Percentiles rank a stretch among this genome's conserved stretches.
Evolutionary conservation across 2,329 filamentous ascomycete genomes (phyloP).

Genomic region (Coniella lustricola): DNA sequence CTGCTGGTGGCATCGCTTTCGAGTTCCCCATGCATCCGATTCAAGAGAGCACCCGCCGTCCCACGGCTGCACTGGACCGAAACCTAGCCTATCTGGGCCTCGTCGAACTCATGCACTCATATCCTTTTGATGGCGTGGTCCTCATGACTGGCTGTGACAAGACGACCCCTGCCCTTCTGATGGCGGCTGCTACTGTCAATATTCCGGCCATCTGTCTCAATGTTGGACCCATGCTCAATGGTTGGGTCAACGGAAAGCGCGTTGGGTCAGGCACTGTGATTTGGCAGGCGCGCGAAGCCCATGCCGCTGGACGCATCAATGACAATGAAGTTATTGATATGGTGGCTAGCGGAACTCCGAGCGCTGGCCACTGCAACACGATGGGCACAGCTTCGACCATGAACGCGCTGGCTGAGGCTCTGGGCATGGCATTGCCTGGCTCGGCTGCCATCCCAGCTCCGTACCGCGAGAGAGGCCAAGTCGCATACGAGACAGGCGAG

Average conservation of each 20-base stretch:
- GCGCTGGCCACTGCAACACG: conserved; percentile 43
- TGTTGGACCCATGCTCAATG: conserved; percentile 46
- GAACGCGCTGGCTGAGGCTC: conserved; percentile 44
- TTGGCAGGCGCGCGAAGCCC: conserved; percentile 41
- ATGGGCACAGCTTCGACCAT: conserved; percentile 49
- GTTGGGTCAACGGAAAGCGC: conserved; percentile 32
- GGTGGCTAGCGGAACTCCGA: conserved; percentile 34
- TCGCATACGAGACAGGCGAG: conserved; percentile 40
- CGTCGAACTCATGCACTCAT: conserved; percentile 40
- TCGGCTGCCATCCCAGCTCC: conserved; percentile 44
- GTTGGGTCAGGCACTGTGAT: conserved; percentile 39
- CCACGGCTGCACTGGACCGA: conserved; percentile 41
- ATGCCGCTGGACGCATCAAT: conserved; percentile 39
- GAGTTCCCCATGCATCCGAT: conserved; percentile 47
- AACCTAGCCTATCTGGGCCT: conserved; percentile 41
- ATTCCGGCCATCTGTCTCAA: conserved; percentile 45
- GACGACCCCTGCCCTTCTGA: conserved; percentile 43
- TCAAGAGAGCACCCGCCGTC: conserved; percentile 39
- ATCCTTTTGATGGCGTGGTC: conserved; percentile 44
- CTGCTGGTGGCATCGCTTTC: conserved; percentile 41
- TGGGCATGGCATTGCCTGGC: conserved; percentile 45
- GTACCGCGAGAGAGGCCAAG: conserved; percentile 40
- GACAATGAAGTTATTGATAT: conserved; percentile 38
- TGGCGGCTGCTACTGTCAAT: conserved; percentile 46
- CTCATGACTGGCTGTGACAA: conserved; percentile 46